Conservation (phyloP, 495 filamentous ascomycete species). For the Hyaloscypha finlandica region DNA sequence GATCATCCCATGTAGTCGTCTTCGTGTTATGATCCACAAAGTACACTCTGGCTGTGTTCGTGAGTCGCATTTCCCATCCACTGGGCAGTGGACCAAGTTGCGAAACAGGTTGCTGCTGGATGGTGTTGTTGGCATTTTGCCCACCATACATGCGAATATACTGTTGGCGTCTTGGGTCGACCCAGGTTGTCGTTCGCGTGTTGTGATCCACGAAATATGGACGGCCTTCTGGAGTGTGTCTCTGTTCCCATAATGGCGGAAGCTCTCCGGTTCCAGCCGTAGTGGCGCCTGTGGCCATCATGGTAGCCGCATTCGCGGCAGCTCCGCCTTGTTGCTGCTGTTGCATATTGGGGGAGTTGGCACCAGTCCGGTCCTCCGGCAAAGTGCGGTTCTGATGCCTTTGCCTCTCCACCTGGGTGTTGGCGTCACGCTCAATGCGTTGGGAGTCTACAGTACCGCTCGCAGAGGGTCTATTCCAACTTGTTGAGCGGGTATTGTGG, state of each 20-base stretch:
- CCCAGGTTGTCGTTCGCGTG: constrained; percentile 97
- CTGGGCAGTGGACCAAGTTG: constrained; percentile 96
- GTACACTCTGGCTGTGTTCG: constrained; percentile 96
- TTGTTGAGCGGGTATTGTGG: constrained; percentile 95
- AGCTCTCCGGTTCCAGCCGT: constrained; percentile 94
- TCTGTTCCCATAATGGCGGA: constrained; percentile 93
- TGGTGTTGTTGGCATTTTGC: constrained; percentile 75
- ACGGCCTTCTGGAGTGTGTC: constrained; percentile 91
- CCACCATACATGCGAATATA: constrained; percentile 98
- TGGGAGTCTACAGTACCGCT: constrained; percentile 79
- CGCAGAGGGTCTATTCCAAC: constrained; percentile 87
- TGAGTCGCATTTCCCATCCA: constrained; percentile 99
- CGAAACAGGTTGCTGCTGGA: constrained; percentile 96
- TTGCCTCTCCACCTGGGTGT: constrained; percentile 86
- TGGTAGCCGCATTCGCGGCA: constrained; percentile 64
- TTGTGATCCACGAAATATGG: constrained; percentile 99
- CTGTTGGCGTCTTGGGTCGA: constrained; percentile 96
- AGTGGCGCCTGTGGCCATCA: constrained; percentile 94
- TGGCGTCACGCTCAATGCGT: constrained; percentile 76
- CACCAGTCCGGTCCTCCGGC: constrained; percentile 92
- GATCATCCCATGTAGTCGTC: constrained; percentile 99
- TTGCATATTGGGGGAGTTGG: constrained; percentile 84
- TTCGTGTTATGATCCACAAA: constrained; percentile 99
- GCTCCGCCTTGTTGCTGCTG: constrained; percentile 52
- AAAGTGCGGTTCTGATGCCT: constrained; percentile 94